Conservation (phyloP, 2,329 filamentous ascomycete species). For the Colletotrichum sp. region DNA sequence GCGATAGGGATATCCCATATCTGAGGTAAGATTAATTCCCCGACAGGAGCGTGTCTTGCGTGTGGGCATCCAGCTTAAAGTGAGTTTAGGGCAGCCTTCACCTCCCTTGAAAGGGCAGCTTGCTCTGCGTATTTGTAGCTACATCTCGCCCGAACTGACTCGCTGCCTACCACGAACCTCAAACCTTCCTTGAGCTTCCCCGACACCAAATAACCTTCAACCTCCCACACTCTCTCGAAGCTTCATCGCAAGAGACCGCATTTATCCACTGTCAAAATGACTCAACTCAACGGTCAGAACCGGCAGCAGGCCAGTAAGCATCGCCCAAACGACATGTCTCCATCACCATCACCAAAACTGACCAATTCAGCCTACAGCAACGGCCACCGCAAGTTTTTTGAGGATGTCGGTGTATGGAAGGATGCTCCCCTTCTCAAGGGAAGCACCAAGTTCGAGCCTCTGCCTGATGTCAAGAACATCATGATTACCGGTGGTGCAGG, state of each 20-base stretch:
- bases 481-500: slow-evolving; percentile 85
- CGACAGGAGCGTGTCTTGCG: not conserved
- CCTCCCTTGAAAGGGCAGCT: slow-evolving; percentile 14
- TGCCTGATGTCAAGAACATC: slow-evolving; percentile 76
- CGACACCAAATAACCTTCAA: not conserved
- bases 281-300: slow-evolving; percentile 14
- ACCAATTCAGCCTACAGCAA: slow-evolving; percentile 26
- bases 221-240: not conserved
- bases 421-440: slow-evolving; percentile 74
- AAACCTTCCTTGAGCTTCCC: slow-evolving; percentile 2
- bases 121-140: slow-evolving; percentile 12
- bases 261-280: not conserved
- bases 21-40: slow-evolving; percentile 18
- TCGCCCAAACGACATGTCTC: not conserved
- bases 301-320: slow-evolving; percentile 1
- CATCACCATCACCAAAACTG: not conserved
- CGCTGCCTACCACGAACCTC: not conserved
- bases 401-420: slow-evolving; percentile 72
- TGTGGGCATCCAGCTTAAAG: slow-evolving; percentile 8
- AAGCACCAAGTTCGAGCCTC: slow-evolving; percentile 72
- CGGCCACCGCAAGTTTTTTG: slow-evolving; percentile 48
- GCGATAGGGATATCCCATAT: slow-evolving; percentile 19
- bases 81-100: not conserved
- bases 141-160: slow-evolving; percentile 18
- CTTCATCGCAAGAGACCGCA: not conserved